These are phyloP conservation scores for Lasiosphaeria ovina DNA, from an alignment of 495 filamentous ascomycete genomes.

Conservation along the genomic window DNA sequence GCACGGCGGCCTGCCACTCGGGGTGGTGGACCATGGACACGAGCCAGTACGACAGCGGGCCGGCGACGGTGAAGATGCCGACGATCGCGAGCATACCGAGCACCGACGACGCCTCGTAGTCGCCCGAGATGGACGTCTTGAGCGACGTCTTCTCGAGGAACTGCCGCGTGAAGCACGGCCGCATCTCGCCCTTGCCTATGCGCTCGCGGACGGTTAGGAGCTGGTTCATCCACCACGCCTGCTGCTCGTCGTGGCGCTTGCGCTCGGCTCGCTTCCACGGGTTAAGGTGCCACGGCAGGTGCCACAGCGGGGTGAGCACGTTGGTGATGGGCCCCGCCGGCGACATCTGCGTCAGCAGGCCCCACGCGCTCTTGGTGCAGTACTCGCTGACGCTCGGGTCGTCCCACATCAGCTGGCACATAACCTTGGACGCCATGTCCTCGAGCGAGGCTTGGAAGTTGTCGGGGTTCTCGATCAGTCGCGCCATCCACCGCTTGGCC, in stretches of 20 bases:
- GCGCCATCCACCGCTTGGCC: conserved; percentile 39
- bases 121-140: conserved; percentile 37
- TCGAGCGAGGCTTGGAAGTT: conserved; percentile 38
- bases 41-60: conserved; percentile 42
- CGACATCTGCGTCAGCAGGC: conserved; percentile 42
- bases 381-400: conserved; percentile 35
- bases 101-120: conserved; percentile 40
- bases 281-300: conserved; percentile 36
- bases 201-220: conserved; percentile 23
- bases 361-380: conserved; percentile 38
- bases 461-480: conserved; percentile 37
- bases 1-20: conserved; percentile 41
- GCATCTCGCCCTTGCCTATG: conserved; percentile 26
- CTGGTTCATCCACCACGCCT: conserved; percentile 40
- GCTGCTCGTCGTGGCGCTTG: conserved; percentile 41
- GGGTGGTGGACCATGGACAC: conserved; percentile 42
- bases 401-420: conserved; percentile 44
- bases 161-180: conserved; percentile 37
- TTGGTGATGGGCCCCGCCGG: conserved; percentile 46
- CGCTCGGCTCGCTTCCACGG: conserved; percentile 43
- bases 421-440: conserved; percentile 43
- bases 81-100: conserved; percentile 44
- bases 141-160: conserved; percentile 37
- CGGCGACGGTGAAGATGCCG: conserved; percentile 45
- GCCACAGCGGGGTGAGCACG: conserved; percentile 41